phyloP scores from a whole-genome alignment of 805 yeast species.

The Cyberlindnera misumaiensis region DNA sequence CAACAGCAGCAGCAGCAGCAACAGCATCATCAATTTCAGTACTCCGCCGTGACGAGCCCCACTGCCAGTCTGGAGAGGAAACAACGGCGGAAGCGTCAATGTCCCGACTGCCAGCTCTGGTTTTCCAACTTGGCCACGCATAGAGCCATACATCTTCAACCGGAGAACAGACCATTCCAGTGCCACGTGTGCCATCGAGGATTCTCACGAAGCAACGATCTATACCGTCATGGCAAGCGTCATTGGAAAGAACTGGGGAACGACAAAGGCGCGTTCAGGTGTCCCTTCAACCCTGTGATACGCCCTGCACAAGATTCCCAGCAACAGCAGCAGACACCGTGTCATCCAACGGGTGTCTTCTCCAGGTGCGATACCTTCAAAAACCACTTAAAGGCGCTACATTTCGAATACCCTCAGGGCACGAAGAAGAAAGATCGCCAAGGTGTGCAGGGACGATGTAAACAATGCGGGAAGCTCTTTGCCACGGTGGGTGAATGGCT shows the following conservation, averaged over 20 bases:
- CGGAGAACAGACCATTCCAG: constrained; percentile 66
- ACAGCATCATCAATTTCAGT: constrained; percentile 2
- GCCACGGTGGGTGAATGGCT: constrained; percentile 77
- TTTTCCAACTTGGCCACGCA: constrained; percentile 83
- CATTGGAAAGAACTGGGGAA: constrained; percentile 74
- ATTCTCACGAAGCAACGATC: constrained; percentile 81
- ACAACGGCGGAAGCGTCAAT: constrained; percentile 61
- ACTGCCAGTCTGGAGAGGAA: constrained; percentile 20
- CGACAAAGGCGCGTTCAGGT: constrained; percentile 63
- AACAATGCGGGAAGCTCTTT: constrained; percentile 64
- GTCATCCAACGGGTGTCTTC: constrained; percentile 82
- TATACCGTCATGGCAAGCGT: constrained; percentile 77
- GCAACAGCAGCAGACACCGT: constrained; percentile 24
- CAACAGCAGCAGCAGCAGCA: constrained; percentile 3
- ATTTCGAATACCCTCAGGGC: constrained; percentile 82
- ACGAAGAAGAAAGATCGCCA: constrained; percentile 72
- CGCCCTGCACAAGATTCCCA: neutral
- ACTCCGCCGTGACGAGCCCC: too few relatives aligned
- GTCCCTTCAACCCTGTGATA: constrained; percentile 54
- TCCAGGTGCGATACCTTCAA: constrained; percentile 88
- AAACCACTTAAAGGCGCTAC: constrained; percentile 84
- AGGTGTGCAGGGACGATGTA: constrained; percentile 66
- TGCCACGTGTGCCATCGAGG: constrained; percentile 79
- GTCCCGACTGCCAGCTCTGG: constrained; percentile 60
- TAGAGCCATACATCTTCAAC: constrained; percentile 68